phyloP scores from a whole-genome alignment of 2,329 filamentous ascomycete species.

The Fusarium kyushuense region DNA sequence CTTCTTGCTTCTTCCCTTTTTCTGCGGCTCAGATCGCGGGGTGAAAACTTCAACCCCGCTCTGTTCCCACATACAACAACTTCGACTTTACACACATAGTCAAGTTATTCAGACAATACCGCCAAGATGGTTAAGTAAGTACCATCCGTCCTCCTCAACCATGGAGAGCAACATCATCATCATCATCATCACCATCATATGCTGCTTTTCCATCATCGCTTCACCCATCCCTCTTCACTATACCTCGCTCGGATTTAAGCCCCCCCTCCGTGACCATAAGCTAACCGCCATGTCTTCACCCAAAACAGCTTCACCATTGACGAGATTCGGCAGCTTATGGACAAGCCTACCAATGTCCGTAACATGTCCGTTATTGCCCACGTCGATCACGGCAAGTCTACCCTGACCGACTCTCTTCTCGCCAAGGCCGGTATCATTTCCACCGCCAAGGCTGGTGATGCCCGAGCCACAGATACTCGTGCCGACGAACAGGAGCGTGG shows the following conservation, averaged over 20 bases:
- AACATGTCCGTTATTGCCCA: slow-evolving; percentile 99
- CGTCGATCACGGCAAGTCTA: slow-evolving; percentile 99
- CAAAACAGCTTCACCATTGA: slow-evolving; percentile 93
- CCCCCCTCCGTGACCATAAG: slow-evolving; percentile 43
- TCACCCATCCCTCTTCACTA: slow-evolving; percentile 20
- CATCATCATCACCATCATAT: slow-evolving; percentile 11
- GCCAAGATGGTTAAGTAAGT: slow-evolving; percentile 99
- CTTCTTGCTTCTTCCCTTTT: slow-evolving; percentile 46
- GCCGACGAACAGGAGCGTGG: slow-evolving; percentile 99
- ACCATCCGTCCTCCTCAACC: slow-evolving; percentile 17
- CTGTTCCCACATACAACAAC: slow-evolving; percentile 53
- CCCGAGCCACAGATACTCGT: slow-evolving; percentile 96
- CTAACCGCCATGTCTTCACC: slow-evolving; percentile 62
- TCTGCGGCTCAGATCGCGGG: slow-evolving; percentile 53
- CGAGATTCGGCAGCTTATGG: slow-evolving; percentile 84
- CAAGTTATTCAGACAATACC: slow-evolving; percentile 71
- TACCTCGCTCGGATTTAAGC: slow-evolving; percentile 59
- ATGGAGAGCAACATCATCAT: slow-evolving; percentile 1
- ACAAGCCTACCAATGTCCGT: slow-evolving; percentile 81
- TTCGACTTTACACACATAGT: slow-evolving; percentile 54
- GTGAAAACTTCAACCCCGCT: slow-evolving; percentile 61
- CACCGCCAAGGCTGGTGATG: slow-evolving; percentile 94
- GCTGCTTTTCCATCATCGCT: neutral
- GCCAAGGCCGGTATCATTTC: slow-evolving; percentile 99
- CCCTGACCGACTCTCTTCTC: slow-evolving; percentile 98